These are phyloP conservation scores for Metschnikowia peoriensis DNA, from an alignment of 805 yeast genomes.

Conservation along the genomic window DNA sequence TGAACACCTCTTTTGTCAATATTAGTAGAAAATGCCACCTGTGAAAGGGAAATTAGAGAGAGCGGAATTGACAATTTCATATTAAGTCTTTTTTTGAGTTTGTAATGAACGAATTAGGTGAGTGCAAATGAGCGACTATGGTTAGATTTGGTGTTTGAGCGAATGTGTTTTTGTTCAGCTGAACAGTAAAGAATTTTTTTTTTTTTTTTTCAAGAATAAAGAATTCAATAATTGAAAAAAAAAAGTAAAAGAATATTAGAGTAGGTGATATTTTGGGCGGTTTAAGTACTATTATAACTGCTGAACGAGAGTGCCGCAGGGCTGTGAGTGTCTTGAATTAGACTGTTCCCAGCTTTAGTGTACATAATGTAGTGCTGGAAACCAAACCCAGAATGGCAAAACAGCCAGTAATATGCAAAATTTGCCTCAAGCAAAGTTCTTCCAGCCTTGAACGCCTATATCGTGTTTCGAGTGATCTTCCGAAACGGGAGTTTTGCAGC, in stretches of 20 bases:
- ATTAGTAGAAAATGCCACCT: conserved; percentile 7
- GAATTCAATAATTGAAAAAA: too few species aligned
- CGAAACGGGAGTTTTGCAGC: neutral
- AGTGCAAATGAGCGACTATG: conserved; percentile 16
- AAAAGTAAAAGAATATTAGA: neutral
- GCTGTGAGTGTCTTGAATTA: neutral
- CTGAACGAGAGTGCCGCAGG: neutral
- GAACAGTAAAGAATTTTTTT: neutral
- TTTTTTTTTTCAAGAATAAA: neutral
- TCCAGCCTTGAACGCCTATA: neutral
- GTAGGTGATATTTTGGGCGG: neutral
- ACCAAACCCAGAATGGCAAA: neutral
- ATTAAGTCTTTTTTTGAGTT: neutral
- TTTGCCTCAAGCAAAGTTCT: neutral
- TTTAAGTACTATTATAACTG: neutral
- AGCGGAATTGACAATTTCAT: conserved; percentile 14
- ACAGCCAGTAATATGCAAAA: neutral
- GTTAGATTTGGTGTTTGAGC: neutral
- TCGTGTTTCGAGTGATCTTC: neutral
- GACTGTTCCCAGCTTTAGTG: neutral
- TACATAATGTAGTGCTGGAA: neutral
- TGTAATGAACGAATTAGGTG: conserved; percentile 14
- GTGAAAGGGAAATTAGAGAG: conserved; percentile 11
- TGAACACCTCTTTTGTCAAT: conserved; percentile 20
- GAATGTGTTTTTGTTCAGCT: neutral